Evolutionary conservation across 805 yeast genomes (phyloP), one percentile per base, ranked within the genome.

Genomic region (Yamadazyma akitaensis): DNA sequence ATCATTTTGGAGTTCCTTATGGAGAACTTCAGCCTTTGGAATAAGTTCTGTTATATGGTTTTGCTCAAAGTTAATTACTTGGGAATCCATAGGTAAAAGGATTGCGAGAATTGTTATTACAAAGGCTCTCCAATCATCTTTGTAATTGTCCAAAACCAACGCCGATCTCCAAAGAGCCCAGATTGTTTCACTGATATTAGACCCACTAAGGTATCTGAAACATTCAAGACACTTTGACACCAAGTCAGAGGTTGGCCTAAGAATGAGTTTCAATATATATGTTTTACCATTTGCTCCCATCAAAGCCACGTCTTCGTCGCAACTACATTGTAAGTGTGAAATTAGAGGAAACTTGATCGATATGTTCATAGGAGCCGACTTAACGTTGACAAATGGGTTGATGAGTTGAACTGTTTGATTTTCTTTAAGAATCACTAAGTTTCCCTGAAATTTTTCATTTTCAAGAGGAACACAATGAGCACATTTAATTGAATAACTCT

Each of bases 91-190:
- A 0, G 85, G 84, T n/a, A 76, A 62, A 0, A 77, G 53, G 1
- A 79, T 59, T 0, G 83, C 68, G 10, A 83, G 58, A 2, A 84
- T 53, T 0, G 85, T 73, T 2, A 76, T 66, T 0, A 79, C 69
- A 52, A 79, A 79, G 0, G 85, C 76, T 13, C 70, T 71, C 89
- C 90, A 84, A 28, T 84, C 88, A 51, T 73, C 68, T 34, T 58
- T 62, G 18, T 59, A 51, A 2, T 65, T 68, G 17, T 68, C 72
- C 10, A 78, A 48, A 42, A 75, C 64, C 17, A 73, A 59, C 1
- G 85, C 79, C 1, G 81, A 61, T 39, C 84, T 70, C 89, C 90
- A 85, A 2, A 76, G 67, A 42, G 81, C 62, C 80, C 84, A 75
- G n/a, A 84, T 65, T 31, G 73, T 74, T 54, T 81, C 83, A 53